Percentiles rank a stretch among this genome's conserved stretches.
Evolutionary conservation across 2,329 filamentous ascomycete species (phyloP).

Genomic region (Aspergillus niger): DNA sequence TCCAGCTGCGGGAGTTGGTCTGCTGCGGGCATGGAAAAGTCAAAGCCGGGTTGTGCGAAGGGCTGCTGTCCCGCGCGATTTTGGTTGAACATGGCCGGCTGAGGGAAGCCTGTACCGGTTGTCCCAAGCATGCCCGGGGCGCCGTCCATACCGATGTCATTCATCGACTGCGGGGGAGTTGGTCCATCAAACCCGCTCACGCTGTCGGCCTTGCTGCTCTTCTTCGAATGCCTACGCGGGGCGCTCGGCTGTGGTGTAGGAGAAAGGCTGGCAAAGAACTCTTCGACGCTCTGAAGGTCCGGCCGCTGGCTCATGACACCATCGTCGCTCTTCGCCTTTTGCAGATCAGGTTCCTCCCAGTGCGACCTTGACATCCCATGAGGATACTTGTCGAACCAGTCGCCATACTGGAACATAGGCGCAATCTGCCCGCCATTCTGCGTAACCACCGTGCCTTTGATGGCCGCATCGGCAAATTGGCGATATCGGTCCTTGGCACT

Average conservation of each 20-base stretch:
- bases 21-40: constrained; percentile 39
- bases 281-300: constrained; percentile 89
- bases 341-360: constrained; percentile 73
- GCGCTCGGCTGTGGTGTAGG: constrained; percentile 55
- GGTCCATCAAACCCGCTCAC: constrained; percentile 29
- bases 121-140: constrained; percentile 31
- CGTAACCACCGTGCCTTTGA: constrained; percentile 59
- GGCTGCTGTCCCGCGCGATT: constrained; percentile 26
- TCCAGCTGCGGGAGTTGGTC: constrained; percentile 67
- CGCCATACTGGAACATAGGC: constrained; percentile 88
- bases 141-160: constrained; percentile 34
- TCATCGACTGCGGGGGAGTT: constrained; percentile 29
- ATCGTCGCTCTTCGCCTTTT: constrained; percentile 79
- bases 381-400: constrained; percentile 96
- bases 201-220: constrained; percentile 30
- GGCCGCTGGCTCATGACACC: constrained; percentile 85
- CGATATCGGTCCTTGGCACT: constrained; percentile 88
- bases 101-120: constrained; percentile 40
- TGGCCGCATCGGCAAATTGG: constrained; percentile 77
- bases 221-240: constrained; percentile 45
- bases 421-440: constrained; percentile 47
- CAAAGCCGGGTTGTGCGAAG: constrained; percentile 38
- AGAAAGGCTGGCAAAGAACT: constrained; percentile 83
- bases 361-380: constrained; percentile 84
- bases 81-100: constrained; percentile 37